phyloP scores from a whole-genome alignment of 176 grass and related monocot species.

The Oryza coarctata region DNA sequence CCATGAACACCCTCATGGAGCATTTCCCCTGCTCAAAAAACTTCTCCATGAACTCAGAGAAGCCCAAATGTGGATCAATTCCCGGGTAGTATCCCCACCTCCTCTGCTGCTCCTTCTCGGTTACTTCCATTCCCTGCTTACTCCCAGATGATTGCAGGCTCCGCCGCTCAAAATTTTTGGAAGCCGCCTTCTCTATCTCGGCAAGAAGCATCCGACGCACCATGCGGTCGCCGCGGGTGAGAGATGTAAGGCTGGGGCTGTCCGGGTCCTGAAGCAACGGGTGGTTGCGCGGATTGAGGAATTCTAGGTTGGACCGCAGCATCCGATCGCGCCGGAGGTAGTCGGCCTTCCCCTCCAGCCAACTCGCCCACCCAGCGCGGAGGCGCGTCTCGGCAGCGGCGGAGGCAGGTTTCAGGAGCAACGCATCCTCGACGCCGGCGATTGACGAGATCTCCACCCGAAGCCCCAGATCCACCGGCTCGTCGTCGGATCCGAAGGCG shows the following conservation, averaged over 20 bases:
- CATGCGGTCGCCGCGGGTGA: conserved; percentile 73
- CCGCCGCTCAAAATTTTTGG: conserved; percentile 43
- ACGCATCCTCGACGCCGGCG: conserved; percentile 66
- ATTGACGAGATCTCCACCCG: conserved; percentile 72
- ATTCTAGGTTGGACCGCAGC: conserved; percentile 83
- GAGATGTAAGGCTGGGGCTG: conserved; percentile 56
- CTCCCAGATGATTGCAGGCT: conserved; percentile 35
- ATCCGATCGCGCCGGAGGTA: conserved; percentile 83
- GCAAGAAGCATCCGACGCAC: conserved; percentile 58
- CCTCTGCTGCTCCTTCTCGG: conserved; percentile 24
- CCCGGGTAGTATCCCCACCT: conserved; percentile 84
- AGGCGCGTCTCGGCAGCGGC: conserved; percentile 52
- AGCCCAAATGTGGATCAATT: conserved; percentile 65
- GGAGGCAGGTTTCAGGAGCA: conserved; percentile 61
- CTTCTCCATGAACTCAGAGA: conserved; percentile 69
- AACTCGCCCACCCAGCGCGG: conserved; percentile 71
- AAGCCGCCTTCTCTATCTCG: conserved; percentile 54
- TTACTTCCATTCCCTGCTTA: conserved; percentile 33
- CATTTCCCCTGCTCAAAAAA: conserved; percentile 62
- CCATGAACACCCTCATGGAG: conserved; percentile 82
- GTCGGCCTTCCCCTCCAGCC: conserved; percentile 89
- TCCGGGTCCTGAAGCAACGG: conserved; percentile 95
- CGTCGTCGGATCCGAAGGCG: conserved; percentile 87
- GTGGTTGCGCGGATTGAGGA: conserved; percentile 86
- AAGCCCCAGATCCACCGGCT: conserved; percentile 78